phyloP scores from a whole-genome alignment of 2,329 filamentous ascomycete species.

The Aspergillus fischeri region DNA sequence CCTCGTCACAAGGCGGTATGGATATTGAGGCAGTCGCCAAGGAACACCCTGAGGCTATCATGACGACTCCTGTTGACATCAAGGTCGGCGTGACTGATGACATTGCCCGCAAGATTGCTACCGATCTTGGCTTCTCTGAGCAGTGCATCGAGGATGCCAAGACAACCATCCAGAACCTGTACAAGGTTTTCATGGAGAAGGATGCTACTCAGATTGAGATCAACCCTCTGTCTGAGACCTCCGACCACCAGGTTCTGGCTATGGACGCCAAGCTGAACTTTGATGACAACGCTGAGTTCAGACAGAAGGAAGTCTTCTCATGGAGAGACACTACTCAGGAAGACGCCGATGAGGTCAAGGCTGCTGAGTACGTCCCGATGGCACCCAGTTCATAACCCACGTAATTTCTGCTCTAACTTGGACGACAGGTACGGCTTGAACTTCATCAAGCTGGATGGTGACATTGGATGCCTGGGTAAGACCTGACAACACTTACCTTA shows the following conservation, averaged over 20 bases:
- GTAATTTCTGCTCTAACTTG: conserved; percentile 12
- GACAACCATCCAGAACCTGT: conserved; percentile 96
- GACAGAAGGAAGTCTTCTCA: conserved; percentile 91
- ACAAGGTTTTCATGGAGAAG: conserved; percentile 97
- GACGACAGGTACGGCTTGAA: conserved; percentile 65
- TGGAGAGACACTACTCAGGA: conserved; percentile 95
- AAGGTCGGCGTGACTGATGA: conserved; percentile 93
- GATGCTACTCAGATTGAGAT: conserved; percentile 99
- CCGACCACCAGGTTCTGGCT: conserved; percentile 94
- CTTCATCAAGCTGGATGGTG: conserved; percentile 99
- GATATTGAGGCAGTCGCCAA: conserved; percentile 98
- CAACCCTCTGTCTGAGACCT: conserved; percentile 97
- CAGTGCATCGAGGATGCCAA: conserved; percentile 95
- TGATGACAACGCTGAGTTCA: conserved; percentile 98
- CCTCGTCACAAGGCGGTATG: conserved; percentile 97
- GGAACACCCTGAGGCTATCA: conserved; percentile 93
- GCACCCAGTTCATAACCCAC: background rate
- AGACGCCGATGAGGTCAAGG: conserved; percentile 95
- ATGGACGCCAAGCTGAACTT: conserved; percentile 99
- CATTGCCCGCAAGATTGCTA: conserved; percentile 83
- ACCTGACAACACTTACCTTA: background rate
- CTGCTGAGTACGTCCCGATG: conserved; percentile 63
- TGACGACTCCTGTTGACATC: conserved; percentile 90
- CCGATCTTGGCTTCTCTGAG: conserved; percentile 92
- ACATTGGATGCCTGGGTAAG: conserved; percentile 82